These are phyloP conservation scores for Diaporthe helianthi DNA, from an alignment of 2,329 filamentous ascomycete genomes.

Conservation along the genomic window DNA sequence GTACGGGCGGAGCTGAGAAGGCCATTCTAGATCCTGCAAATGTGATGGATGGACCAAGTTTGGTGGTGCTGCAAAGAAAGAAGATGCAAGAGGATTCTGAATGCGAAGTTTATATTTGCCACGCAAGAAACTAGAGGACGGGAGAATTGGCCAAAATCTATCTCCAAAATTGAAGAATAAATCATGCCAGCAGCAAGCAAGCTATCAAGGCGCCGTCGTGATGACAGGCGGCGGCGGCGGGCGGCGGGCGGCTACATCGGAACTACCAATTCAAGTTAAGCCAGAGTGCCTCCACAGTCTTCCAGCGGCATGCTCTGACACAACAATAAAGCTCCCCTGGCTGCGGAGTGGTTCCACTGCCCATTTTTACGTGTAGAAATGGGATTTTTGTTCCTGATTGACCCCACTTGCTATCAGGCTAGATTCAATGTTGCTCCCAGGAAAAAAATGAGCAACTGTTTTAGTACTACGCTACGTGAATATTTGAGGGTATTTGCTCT, in stretches of 20 bases:
- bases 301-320: neutral
- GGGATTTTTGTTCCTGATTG: neutral
- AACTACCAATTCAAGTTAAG: conserved; percentile 28
- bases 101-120: neutral
- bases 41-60: neutral
- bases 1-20: conserved; percentile 53
- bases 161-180: neutral
- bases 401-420: neutral
- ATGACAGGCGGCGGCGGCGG: conserved; percentile 11
- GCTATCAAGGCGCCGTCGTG: neutral
- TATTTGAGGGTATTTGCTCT: neutral
- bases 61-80: neutral
- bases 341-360: neutral
- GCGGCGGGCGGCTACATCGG: conserved; percentile 20
- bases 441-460: neutral
- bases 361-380: neutral
- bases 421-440: neutral
- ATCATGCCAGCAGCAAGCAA: neutral
- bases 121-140: neutral
- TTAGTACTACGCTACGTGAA: neutral
- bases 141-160: neutral
- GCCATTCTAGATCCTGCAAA: conserved; percentile 33
- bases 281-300: neutral
- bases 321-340: neutral
- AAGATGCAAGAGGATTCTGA: neutral